Evolutionary conservation across 1,284 basidiomycete species (phyloP), one percentile per base, ranked within the genome.

Genomic region (Bondarzewia mesenterica): DNA sequence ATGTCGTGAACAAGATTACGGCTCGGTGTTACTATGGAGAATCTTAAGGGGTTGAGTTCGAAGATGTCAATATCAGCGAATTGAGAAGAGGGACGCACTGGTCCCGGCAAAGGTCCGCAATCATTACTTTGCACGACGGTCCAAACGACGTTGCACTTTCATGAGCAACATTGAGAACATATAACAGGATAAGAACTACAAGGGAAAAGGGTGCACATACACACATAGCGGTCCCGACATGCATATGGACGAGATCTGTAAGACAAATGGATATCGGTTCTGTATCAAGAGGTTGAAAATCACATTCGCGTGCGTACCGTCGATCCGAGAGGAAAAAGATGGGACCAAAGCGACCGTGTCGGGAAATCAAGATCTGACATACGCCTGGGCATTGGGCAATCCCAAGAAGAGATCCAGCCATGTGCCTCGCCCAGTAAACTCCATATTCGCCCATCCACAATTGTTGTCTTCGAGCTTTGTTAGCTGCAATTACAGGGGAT

Each of bases 91-190:
- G 32, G 10, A 54, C 68, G 51, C 48, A 75, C 77, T 67, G 69
- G 26, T 64, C 54, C 29, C 29, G 4, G 29, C 12, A 10, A 32
- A 32, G 29, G 7, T 60, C 52, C 38, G 62, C 55, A 2, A 80
- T 60, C 16, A 72, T 65, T 25, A 82, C 65, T 52, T 68, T 74
- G 20, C 69, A 67, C 2, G 60, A 54, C n/a, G 73, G 65, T 7
- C 76, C 76, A 52, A 77, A 74, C 42, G 74, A 75, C 1, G 76
- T 75, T 1, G 73, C 72, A 21, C 78, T 80, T 51, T n/a, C 29
- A 10, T 35, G 36, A 20, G 5, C 10, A 21, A 46, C 25, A 41
- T 37, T 32, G 50, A 42, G 45, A 38, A 7, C 25, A 7, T 20
- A 7, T n/a, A 41, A 25, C 20, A 7, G 0, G 42, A 46, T 40